Conservation (phyloP, 208 protist species). For the Plasmodiophora brassicae region DNA sequence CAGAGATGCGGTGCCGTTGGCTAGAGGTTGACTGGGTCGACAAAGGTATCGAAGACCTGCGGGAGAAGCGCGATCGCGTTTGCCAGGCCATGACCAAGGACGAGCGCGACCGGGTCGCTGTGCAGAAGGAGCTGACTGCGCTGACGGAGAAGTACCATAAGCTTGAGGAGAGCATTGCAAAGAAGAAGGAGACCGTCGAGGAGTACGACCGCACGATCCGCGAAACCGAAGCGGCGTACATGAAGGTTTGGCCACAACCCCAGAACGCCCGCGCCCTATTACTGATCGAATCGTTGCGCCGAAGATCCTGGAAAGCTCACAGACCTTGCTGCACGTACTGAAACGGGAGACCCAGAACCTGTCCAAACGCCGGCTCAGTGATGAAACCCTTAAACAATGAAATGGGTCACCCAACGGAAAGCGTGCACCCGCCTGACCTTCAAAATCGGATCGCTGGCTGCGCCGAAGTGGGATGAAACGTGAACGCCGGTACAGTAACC, state of each 20-base stretch:
- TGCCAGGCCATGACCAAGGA: neutral
- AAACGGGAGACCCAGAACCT: constrained; percentile 39
- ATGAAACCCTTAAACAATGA: neutral
- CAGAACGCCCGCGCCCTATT: neutral
- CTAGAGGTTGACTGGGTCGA: neutral
- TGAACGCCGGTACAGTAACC: no score
- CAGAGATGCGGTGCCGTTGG: neutral
- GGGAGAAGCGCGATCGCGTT: constrained; percentile 9
- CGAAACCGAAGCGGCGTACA: constrained; percentile 33
- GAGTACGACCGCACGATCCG: constrained; percentile 35
- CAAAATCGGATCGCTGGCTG: no score
- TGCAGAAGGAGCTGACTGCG: constrained; percentile 17
- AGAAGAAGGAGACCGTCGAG: neutral
- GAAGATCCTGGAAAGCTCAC: constrained; percentile 35
- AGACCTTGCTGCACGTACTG: constrained; percentile 35
- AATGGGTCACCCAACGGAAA: no score
- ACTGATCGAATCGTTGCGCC: neutral
- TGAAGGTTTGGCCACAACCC: neutral
- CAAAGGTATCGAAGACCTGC: constrained; percentile 29
- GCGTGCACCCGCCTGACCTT: no score
- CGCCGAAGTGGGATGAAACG: no score
- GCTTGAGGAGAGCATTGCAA: constrained; percentile 12
- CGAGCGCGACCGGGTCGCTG: neutral
- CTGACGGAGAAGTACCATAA: constrained; percentile 32
- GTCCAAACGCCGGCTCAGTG: neutral